A percentile compares a stretch with the other conserved stretches of the same genome.
These are phyloP conservation scores for Anthoceros angustus DNA, from an alignment of 225 moss, liverwort and hornwort genomes.

Conservation along the genomic window DNA sequence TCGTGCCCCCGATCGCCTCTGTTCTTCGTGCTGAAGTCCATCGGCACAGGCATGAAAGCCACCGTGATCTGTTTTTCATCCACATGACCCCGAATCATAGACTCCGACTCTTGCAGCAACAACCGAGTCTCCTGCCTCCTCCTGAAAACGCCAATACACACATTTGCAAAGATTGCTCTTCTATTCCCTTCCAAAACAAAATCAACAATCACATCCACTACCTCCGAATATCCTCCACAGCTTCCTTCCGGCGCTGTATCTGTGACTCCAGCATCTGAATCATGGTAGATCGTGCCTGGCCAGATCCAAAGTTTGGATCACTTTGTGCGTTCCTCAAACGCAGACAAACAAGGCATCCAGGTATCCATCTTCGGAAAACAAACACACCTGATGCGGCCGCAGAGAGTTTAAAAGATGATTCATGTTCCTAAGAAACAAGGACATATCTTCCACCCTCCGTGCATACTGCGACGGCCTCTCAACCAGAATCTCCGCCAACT, in stretches of 20 bases:
- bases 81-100: not conserved
- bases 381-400: conserved; percentile 70
- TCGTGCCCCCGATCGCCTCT: not conserved
- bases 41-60: not conserved
- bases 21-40: conserved; percentile 5
- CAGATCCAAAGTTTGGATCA: conserved; percentile 9
- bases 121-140: conserved; percentile 38
- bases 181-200: not conserved
- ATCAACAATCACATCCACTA: conserved; percentile 12
- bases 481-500: conserved; percentile 80
- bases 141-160: conserved; percentile 13
- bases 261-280: conserved; percentile 82
- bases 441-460: conserved; percentile 91
- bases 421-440: conserved; percentile 74
- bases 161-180: not conserved
- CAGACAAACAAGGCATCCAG: not conserved
- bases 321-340: not conserved
- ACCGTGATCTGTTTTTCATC: not conserved
- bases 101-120: conserved; percentile 29
- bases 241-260: conserved; percentile 59
- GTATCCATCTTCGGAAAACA: not conserved
- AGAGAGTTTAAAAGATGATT: conserved; percentile 93
- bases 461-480: conserved; percentile 96
- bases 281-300: conserved; percentile 84
- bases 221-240: conserved; percentile 75